Evolutionary conservation across 2,329 filamentous ascomycete genomes (phyloP).

Genomic region (Dothideomycetes sp.): DNA sequence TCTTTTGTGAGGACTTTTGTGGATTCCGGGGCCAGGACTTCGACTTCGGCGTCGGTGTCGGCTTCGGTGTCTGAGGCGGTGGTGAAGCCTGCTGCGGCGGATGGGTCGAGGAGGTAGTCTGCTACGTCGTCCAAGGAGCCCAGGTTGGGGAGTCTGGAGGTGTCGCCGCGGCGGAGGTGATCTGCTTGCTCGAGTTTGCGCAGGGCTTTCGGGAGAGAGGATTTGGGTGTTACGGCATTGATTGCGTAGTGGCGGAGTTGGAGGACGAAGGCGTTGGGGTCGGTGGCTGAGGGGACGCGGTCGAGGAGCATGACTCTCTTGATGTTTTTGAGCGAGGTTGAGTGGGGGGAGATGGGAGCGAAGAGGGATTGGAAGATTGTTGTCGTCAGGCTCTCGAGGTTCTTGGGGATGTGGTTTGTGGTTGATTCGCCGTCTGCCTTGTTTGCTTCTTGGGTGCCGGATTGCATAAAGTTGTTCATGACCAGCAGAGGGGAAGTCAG

Average conservation of each 20-base stretch:
- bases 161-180: constrained; percentile 54
- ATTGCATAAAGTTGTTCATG: constrained; percentile 87
- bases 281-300: constrained; percentile 48
- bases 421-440: constrained; percentile 26
- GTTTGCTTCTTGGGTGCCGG: constrained; percentile 39
- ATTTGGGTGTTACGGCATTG: constrained; percentile 72
- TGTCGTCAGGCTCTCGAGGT: constrained; percentile 85
- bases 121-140: constrained; percentile 87
- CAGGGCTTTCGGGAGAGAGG: constrained; percentile 64
- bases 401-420: constrained; percentile 58
- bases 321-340: constrained; percentile 84
- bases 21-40: constrained; percentile 56
- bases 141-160: constrained; percentile 63
- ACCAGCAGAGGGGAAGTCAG: constrained; percentile 80
- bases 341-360: constrained; percentile 87
- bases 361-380: constrained; percentile 95
- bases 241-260: constrained; percentile 94
- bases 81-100: constrained; percentile 71
- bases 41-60: constrained; percentile 92
- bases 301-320: constrained; percentile 84
- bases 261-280: constrained; percentile 54
- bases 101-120: constrained; percentile 80
- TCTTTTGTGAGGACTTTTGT: constrained; percentile 53
- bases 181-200: constrained; percentile 78
- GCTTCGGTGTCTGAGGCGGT: constrained; percentile 87